A percentile compares a stretch with the other conserved stretches of the same genome.
Conservation (phyloP, 441 rosid species). For the Syzygium syzygioides region DNA sequence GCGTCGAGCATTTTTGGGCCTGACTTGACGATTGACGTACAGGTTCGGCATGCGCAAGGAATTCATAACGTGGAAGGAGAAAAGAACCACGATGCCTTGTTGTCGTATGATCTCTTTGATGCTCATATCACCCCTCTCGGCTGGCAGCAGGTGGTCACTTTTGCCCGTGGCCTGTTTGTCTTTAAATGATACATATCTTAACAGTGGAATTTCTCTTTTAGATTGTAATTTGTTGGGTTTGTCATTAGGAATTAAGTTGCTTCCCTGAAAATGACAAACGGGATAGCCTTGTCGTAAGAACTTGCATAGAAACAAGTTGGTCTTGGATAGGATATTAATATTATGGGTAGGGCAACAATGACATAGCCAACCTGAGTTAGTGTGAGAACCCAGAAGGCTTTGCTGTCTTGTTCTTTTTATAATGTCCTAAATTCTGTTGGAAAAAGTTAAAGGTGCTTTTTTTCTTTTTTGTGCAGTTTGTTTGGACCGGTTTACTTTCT, state of each 20-base stretch:
- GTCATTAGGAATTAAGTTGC: background rate
- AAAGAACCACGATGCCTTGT: conserved; percentile 21
- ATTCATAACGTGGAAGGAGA: conserved; percentile 55
- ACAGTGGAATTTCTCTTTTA: background rate
- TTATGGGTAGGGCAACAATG: background rate
- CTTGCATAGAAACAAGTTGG: background rate
- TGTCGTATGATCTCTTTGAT: conserved; percentile 45
- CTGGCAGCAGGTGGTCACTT: conserved; percentile 44
- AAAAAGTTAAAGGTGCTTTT: background rate
- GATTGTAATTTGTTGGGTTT: background rate
- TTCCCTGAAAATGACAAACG: background rate
- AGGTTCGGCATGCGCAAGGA: conserved; percentile 95
- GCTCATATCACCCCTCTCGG: conserved; percentile 70
- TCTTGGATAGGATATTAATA: background rate
- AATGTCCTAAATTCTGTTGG: background rate
- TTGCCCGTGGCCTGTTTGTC: background rate
- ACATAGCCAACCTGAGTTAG: background rate
- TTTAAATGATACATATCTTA: background rate
- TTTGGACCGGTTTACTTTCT: background rate
- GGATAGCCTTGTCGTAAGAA: background rate
- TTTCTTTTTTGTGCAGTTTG: background rate
- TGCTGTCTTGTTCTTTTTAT: background rate
- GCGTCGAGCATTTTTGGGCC: background rate
- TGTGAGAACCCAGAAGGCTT: background rate
- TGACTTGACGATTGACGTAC: background rate